Evolutionary conservation across 108 stramenopile species (phyloP), one percentile per base, ranked within the genome.

Genomic region (Discostella pseudostelligera): DNA sequence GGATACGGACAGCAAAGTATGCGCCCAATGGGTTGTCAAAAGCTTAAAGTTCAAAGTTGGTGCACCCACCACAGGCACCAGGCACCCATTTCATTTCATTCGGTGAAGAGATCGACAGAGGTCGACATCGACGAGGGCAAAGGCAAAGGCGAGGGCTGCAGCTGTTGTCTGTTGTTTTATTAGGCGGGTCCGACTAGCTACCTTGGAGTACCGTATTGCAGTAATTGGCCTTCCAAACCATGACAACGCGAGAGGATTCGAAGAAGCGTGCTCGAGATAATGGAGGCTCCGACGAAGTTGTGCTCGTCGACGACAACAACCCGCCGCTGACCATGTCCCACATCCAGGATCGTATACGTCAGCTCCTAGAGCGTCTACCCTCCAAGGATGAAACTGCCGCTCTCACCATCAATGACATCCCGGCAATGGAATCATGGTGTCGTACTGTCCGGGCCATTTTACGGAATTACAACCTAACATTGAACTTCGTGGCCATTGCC

Each of bases 401-500:
- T 6, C 72, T 73, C 39, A 46, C 56, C 39, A 6, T 62, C 13
- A 32, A 29, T 22, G 60, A 72, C 8, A 39, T 72, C 1, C 54
- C 49, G 4, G 56, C 61, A 26, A 50, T 72, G 62, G 70, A 72
- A 55, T 16, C 21, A 39, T 72, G 70, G 70, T 72, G 70, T 17
- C 49, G 45, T 17, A 58, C 32, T 54, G 62, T 72, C 22, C 44
- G 70, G 3, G n/a, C 22, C 44, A 58, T 57, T 10, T 39, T 63
- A 7, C 32, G 70, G 14, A 51, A 51, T 51, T 72, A 72, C 46
- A 72, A 72, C 26, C 56, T 72, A 19, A 48, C 56, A 7, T 56
- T 72, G 32, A 72, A 72, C 13, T 72, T 72, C 56, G 55, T 72
- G 36, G 60, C 62, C 45, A 62, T 72, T 35, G 70, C 53, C 0